These are phyloP conservation scores for Auricularia auricula-judae DNA, from an alignment of 768 basidiomycete species.

Conservation along the genomic window DNA sequence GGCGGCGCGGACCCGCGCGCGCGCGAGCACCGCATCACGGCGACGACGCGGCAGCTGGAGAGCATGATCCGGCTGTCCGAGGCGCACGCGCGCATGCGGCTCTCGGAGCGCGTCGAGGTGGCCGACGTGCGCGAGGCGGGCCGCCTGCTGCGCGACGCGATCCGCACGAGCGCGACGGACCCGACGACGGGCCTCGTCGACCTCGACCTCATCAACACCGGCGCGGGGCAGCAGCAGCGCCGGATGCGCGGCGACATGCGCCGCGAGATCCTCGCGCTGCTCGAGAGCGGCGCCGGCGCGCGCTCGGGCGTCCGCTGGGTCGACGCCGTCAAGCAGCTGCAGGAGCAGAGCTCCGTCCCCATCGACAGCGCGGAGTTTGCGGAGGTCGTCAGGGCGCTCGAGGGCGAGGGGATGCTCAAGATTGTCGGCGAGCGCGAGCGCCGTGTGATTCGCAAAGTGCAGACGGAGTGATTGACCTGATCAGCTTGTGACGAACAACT, in stretches of 20 bases:
- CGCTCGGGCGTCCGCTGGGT: conserved; percentile 65
- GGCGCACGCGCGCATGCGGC: conserved; percentile 93
- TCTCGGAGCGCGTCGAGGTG: conserved; percentile 77
- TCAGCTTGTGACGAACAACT: no score
- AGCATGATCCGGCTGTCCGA: conserved; percentile 76
- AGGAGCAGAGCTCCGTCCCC: conserved; percentile 74
- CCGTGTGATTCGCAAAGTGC: conserved; percentile 61
- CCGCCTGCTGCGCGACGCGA: conserved; percentile 93
- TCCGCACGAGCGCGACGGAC: conserved; percentile 90
- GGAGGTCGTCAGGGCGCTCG: conserved; percentile 64
- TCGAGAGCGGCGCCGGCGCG: conserved; percentile 38
- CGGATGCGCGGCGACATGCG: conserved; percentile 84
- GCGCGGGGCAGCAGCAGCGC: conserved; percentile 79
- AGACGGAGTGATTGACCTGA: conserved; percentile 1
- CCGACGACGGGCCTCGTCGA: conserved; percentile 96
- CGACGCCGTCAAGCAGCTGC: conserved; percentile 68
- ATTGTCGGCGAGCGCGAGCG: conserved; percentile 81
- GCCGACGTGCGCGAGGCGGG: conserved; percentile 83
- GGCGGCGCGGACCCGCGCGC: conserved; percentile 76
- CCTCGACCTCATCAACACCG: conserved; percentile 90
- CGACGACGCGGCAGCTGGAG: conserved; percentile 94
- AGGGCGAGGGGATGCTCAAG: conserved; percentile 79
- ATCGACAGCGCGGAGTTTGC: conserved; percentile 73
- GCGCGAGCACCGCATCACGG: conserved; percentile 90
- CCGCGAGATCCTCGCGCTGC: conserved; percentile 58